Evolutionary conservation across 2,329 filamentous ascomycete genomes (phyloP), one percentile per base, ranked within the genome.

Genomic region (Aspergillus texensis): DNA sequence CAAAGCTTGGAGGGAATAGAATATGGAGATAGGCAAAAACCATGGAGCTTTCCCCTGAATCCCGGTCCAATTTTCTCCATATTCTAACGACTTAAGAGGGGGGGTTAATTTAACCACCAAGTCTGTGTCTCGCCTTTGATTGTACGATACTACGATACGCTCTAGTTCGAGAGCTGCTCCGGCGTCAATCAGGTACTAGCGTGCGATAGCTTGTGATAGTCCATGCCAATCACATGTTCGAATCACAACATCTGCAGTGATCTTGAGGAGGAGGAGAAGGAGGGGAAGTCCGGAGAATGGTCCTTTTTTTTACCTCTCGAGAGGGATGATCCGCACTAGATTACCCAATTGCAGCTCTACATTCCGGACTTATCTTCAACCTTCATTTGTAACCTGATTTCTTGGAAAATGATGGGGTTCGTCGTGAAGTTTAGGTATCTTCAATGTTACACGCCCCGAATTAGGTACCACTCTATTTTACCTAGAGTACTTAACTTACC

Each of bases 21-120:
- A 58, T 41, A 57, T 61, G 58, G 56, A 62, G 61, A 62, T 62
- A 24, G 26, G 59, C 36, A 30, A 24, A 58, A 36, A 52, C 30
- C 43, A 48, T 46, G 30, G 32, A 39, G 46, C 28, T 54, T 24
- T 24, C 14, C 34, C 24, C 34, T 54, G 24, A 50, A 50, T 52
- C 57, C 57, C 54, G 24, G 48, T 50, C 24, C 48, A 53, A n/a
- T 12, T 59, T 32, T 55, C 52, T 39, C 52, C 52, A 55, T 55
- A 21, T 36, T 54, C 52, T 55, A 55, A 55, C 52, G 50, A 54
- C 24, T 39, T 16, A 21, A 6, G 19, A 28, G 30, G 52, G 30
- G 28, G 19, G 12, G 24, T 55, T 55, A 55, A 55, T 39, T 34
- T 39, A 55, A 26, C 39, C 8, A 19, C 3, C 39, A 36, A 32